Evolutionary conservation across 495 filamentous ascomycete species (phyloP).

Genomic region (Neurospora tetraspora): DNA sequence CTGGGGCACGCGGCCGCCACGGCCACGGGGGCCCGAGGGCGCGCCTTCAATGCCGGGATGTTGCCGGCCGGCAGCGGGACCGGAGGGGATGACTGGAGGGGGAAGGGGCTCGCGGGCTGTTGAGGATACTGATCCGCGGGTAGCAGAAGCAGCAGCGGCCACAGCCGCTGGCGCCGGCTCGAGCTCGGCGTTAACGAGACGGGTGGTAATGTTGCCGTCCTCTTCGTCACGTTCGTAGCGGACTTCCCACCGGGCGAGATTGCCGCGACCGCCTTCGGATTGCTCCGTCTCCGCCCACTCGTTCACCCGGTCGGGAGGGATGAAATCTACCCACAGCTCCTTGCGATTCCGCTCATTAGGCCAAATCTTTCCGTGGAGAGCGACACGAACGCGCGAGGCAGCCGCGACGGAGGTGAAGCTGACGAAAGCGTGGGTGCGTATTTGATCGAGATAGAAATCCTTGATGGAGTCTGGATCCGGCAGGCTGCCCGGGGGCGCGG

Average conservation of each 20-base stretch:
- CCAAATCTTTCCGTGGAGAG: constrained; percentile 71
- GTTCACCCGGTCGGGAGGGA: constrained; percentile 62
- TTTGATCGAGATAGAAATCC: constrained; percentile 69
- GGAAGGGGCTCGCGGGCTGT: background rate
- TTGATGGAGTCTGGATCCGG: constrained; percentile 45
- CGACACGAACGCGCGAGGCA: constrained; percentile 68
- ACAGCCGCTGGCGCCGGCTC: constrained; percentile 17
- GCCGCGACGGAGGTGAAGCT: constrained; percentile 55
- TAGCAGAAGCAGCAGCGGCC: background rate
- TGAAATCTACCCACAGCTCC: constrained; percentile 80
- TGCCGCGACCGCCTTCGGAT: constrained; percentile 34
- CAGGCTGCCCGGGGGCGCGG: constrained; percentile 43
- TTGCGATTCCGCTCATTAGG: constrained; percentile 80
- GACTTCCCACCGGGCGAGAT: constrained; percentile 48
- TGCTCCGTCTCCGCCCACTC: constrained; percentile 70
- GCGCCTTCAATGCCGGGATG: constrained; percentile 30
- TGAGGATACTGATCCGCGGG: background rate
- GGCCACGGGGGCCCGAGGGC: constrained; percentile 30
- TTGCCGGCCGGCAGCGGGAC: constrained; percentile 22
- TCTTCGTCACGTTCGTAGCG: constrained; percentile 37
- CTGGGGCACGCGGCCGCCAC: constrained; percentile 8
- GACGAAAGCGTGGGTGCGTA: constrained; percentile 82
- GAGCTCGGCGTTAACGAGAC: constrained; percentile 32
- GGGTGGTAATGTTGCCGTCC: constrained; percentile 42
- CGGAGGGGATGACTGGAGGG: constrained; percentile 23